Evolutionary conservation across 2,329 filamentous ascomycete genomes (phyloP), one percentile per base, ranked within the genome.

Genomic region (Botryosphaeria dothidea): DNA sequence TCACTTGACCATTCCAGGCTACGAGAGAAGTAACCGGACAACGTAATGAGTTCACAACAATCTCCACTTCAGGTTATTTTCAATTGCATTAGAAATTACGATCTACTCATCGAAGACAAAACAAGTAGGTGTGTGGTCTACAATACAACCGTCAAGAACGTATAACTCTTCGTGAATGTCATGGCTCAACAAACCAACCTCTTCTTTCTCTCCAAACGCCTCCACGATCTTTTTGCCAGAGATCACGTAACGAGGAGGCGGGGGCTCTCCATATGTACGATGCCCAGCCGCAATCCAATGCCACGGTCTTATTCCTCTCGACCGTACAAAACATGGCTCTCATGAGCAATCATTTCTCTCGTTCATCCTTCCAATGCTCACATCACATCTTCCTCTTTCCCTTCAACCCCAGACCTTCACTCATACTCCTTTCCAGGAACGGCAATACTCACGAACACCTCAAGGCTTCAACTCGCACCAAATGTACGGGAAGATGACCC

Each of bases 401-500:
- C 6, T 34, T 6, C n/a, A n/a, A n/a, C n/a, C n/a, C n/a, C n/a
- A n/a, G n/a, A n/a, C n/a, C n/a, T n/a, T n/a, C n/a, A n/a, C n/a
- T n/a, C n/a, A n/a, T n/a, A n/a, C n/a, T n/a, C n/a, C n/a, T n/a
- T n/a, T n/a, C n/a, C n/a, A n/a, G n/a, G n/a, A n/a, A n/a, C n/a
- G n/a, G n/a, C n/a, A n/a, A n/a, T n/a, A n/a, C n/a, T n/a, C n/a
- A n/a, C n/a, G n/a, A n/a, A n/a, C n/a, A n/a, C n/a, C 46, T 65
- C 31, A 78, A 61, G 66, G 29, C 72, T 76, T 80, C 64, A 89
- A 70, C 80, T 96, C 92, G 36, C 85, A 85, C 75, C 88, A 87
- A 73, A 96, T 87, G 70, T 93, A 92, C 3, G 93, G 93, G 70
- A 95, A 82, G 72, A 97, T 93, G 15, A 96, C 92, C 57, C 90